A percentile compares a stretch with the other conserved stretches of the same genome.
phyloP scores from a whole-genome alignment of 805 yeast species.

The Kregervanrija fluxuum region DNA sequence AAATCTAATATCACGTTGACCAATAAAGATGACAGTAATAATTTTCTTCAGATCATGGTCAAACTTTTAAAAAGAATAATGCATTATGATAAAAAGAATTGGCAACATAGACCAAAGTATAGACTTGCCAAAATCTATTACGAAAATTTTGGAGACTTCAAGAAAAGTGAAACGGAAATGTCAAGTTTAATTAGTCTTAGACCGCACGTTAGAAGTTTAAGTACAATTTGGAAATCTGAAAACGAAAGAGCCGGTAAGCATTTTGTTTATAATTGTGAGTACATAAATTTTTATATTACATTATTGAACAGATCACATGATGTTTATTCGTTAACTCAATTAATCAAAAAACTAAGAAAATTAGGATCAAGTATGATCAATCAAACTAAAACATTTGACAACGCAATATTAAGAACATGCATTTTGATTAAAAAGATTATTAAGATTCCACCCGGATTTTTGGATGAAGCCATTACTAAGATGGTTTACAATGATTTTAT shows the following conservation, averaged over 20 bases:
- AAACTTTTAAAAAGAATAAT: constrained; percentile 40
- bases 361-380: constrained; percentile 71
- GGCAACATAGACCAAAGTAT: constrained; percentile 86
- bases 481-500: constrained; percentile 39
- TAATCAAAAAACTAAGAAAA: constrained; percentile 70
- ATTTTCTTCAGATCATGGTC: constrained; percentile 36
- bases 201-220: constrained; percentile 60
- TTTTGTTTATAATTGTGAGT: constrained; percentile 67
- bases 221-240: constrained; percentile 92
- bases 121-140: constrained; percentile 57
- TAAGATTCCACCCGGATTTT: constrained; percentile 35
- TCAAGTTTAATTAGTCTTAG: constrained; percentile 55
- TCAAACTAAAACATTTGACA: constrained; percentile 61
- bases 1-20: too few species aligned
- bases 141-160: constrained; percentile 45
- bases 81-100: constrained; percentile 65
- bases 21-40: neutral
- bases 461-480: constrained; percentile 45
- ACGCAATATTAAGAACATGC: constrained; percentile 45
- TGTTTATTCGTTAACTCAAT: constrained; percentile 46
- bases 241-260: constrained; percentile 89
- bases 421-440: constrained; percentile 40
- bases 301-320: constrained; percentile 49
- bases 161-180: constrained; percentile 59
- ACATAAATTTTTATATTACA: constrained; percentile 56